These are phyloP conservation scores for Lolium multiflorum DNA, from an alignment of 176 grass and related monocot species.

Conservation along the genomic window DNA sequence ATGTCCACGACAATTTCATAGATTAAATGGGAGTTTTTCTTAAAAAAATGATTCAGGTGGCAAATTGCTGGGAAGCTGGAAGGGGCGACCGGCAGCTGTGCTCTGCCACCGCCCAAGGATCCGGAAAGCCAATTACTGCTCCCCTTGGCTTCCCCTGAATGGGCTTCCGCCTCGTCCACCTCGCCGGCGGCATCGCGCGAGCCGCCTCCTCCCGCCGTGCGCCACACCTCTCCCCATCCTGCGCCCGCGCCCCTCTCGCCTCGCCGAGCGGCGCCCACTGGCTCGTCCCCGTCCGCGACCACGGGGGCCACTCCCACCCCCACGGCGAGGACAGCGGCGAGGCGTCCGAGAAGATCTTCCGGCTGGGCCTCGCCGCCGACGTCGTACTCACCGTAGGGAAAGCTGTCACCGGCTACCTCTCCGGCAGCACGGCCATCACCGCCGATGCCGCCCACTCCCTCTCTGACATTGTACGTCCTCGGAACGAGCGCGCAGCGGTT, in stretches of 20 bases:
- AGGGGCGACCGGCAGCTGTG: neutral
- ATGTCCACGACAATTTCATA: no score
- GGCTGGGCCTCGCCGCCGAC: conserved; percentile 72
- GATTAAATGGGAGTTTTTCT: no score
- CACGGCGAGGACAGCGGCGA: conserved; percentile 34
- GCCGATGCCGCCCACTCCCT: conserved; percentile 94
- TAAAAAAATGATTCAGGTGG: neutral
- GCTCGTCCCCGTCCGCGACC: conserved; percentile 47
- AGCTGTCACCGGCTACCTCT: conserved; percentile 71
- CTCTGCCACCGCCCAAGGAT: conserved; percentile 9
- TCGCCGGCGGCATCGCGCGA: conserved; percentile 35
- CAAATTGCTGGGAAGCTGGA: neutral
- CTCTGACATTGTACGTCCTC: conserved; percentile 75
- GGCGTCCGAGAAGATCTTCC: conserved; percentile 67
- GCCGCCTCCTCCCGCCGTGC: conserved; percentile 32
- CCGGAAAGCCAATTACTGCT: neutral
- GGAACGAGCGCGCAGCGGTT: neutral
- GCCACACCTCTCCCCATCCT: neutral
- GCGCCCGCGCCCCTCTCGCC: conserved; percentile 13
- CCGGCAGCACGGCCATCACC: conserved; percentile 86
- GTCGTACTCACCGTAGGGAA: conserved; percentile 70
- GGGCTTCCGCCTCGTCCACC: conserved; percentile 64
- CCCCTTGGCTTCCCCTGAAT: conserved; percentile 42
- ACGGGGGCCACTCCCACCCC: conserved; percentile 54
- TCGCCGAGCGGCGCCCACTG: conserved; percentile 44